Conservation (phyloP, 306 rosid genomes). For the Geum urbanum region DNA sequence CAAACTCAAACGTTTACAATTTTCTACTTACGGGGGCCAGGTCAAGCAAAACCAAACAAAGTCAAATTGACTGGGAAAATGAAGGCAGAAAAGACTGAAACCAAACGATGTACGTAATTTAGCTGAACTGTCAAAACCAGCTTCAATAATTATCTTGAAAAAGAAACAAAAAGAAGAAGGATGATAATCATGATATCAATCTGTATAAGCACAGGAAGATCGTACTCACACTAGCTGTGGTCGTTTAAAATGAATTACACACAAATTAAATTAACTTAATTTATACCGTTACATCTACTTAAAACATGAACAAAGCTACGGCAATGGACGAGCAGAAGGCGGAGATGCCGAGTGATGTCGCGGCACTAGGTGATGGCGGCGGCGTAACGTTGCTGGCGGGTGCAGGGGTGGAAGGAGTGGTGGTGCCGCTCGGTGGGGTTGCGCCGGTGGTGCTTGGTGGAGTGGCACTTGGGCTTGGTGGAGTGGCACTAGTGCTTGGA, state of each 20-base stretch:
- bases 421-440: conserved; percentile 19
- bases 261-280: conserved; percentile 2
- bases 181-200: conserved; percentile 12
- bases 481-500: conserved; percentile 8
- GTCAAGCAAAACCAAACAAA: not conserved
- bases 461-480: not conserved
- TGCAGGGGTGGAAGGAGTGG: conserved; percentile 30
- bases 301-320: conserved; percentile 33
- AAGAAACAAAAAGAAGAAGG: not conserved
- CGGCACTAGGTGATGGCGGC: conserved; percentile 31
- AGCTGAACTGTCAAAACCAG: conserved; percentile 10
- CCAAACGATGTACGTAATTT: not conserved
- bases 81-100: not conserved
- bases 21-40: not conserved
- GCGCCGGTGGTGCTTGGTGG: conserved; percentile 13
- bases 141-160: conserved; percentile 1
- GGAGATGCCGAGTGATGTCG: conserved; percentile 30
- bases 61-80: not conserved
- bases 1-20: not conserved
- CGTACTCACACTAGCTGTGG: conserved; percentile 5
- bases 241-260: not conserved
- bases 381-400: conserved; percentile 3
- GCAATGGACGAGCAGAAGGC: conserved; percentile 39
- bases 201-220: conserved; percentile 16
- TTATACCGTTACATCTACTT: conserved; percentile 24